phyloP scores from a whole-genome alignment of 352 stramenopile genomes.

The Phytophthora melonis region DNA sequence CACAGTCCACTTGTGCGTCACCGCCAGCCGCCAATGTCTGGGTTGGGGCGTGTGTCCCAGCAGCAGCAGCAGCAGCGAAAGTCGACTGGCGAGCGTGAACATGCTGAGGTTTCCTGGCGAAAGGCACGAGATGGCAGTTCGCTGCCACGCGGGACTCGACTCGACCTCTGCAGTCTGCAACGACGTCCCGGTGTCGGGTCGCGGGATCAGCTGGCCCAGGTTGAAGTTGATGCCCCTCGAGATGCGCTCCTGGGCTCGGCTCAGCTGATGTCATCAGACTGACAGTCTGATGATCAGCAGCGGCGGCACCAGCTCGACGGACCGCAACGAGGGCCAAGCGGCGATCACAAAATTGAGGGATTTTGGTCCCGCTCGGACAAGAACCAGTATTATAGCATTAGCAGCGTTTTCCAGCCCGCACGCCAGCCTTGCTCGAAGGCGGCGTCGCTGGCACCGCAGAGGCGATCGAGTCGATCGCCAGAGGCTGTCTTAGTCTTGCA shows the following conservation, averaged over 20 bases:
- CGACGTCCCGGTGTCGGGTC: background rate
- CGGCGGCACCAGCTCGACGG: background rate
- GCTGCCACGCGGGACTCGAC: background rate
- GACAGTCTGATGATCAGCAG: constrained; percentile 3
- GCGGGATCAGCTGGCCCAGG: background rate
- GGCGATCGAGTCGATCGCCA: background rate
- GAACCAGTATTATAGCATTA: too few species aligned
- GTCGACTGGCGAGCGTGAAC: background rate
- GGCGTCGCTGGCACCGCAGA: constrained; percentile 1
- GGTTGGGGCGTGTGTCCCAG: background rate
- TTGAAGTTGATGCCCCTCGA: constrained; percentile 5
- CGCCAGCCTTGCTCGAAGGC: background rate
- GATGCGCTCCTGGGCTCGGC: constrained; percentile 1
- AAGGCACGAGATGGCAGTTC: background rate
- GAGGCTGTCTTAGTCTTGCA: background rate
- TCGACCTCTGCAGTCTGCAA: too few species aligned
- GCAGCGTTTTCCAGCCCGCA: background rate
- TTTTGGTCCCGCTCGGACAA: too few species aligned
- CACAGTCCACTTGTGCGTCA: background rate
- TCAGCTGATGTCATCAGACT: too few species aligned
- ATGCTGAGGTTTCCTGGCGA: background rate
- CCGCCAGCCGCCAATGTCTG: background rate
- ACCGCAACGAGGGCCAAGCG: background rate
- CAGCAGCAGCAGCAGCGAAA: background rate
- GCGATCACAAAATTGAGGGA: background rate